These are phyloP conservation scores for Phoenix dactylifera DNA, from an alignment of 176 grass and related monocot genomes.

Conservation along the genomic window DNA sequence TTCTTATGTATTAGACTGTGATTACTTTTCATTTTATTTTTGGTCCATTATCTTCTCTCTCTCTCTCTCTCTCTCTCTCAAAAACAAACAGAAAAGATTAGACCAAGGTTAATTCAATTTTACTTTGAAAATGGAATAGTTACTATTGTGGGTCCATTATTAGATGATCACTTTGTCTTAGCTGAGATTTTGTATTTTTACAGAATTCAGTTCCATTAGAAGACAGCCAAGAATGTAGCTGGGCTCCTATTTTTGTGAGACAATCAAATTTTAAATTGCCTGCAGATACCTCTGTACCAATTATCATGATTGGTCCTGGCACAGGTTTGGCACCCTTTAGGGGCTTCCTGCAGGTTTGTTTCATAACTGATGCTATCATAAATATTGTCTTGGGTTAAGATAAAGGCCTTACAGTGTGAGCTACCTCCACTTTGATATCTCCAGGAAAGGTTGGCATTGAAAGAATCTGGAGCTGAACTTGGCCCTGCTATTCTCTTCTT, in stretches of 20 bases:
- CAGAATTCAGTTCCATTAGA: constrained; percentile 75
- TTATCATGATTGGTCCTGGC: constrained; percentile 99
- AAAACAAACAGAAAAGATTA: too few relatives aligned
- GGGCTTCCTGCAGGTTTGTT: constrained; percentile 93
- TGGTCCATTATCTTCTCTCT: too few relatives aligned
- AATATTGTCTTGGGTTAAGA: too few relatives aligned
- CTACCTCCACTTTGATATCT: constrained; percentile 8
- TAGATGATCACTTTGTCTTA: too few relatives aligned
- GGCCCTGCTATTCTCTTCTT: constrained; percentile 69
- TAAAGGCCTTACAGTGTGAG: too few relatives aligned
- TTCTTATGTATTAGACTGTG: too few relatives aligned
- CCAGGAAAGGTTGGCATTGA: constrained; percentile 82
- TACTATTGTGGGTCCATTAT: too few relatives aligned
- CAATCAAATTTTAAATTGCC: constrained; percentile 92
- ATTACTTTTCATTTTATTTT: too few relatives aligned
- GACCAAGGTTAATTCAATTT: too few relatives aligned
- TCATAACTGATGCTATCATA: background rate
- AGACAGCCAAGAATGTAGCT: constrained; percentile 77
- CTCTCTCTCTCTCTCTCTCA: too few relatives aligned
- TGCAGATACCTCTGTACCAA: constrained; percentile 49
- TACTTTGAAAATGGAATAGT: too few relatives aligned
- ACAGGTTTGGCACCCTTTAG: constrained; percentile 91
- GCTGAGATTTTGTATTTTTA: constrained; percentile 1
- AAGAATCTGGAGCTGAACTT: constrained; percentile 61
- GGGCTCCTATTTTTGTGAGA: constrained; percentile 91